Evolutionary conservation across 352 stramenopile genomes (phyloP), one percentile per base, ranked within the genome.

Genomic region (Pythium scleroteichum): DNA sequence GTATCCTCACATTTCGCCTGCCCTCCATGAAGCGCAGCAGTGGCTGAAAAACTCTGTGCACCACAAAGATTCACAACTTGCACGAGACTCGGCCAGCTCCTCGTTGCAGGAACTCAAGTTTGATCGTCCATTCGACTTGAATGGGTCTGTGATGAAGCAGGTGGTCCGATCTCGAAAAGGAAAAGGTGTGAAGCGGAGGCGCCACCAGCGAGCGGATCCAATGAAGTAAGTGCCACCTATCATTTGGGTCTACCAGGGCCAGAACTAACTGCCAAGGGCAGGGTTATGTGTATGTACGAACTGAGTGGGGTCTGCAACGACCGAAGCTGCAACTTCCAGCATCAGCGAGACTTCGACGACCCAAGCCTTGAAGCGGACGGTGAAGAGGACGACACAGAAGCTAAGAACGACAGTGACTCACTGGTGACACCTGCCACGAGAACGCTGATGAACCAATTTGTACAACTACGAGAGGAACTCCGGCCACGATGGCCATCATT

Each of bases 261-360:
- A 7, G 41, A 8, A 44, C 33, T 35, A 27, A 48, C 19, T 19
- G 1, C 54, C n/a, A 5, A 55, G 32, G 53, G 12, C 51, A 93
- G 84, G 60, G 70, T 86, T 23, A 44, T 90, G 33, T 93, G 84
- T 58, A 73, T 84, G 24, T 93, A 79, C 54, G 84, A 93, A 26
- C 62, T 91, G 33, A 87, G 83, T 41, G 84, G 84, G 7, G 74
- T 86, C 27, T 93, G 84, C 67, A 91, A 91, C 29, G 84, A 93
- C 40, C 65, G 75, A 3, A 88, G 82, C 41, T 93, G 84, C 44
- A 65, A 66, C 0, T 85, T 82, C 23, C 79, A 87, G 58, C 84
- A 93, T 40, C 64, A 77, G 32, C 75, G 76, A 49, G 84, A 93
- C 47, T 85, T 85, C 60, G 55, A 75, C 9, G 44, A 29, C 0